Evolutionary conservation across 805 yeast species (phyloP).

Genomic region (Dipodascus albidus): DNA sequence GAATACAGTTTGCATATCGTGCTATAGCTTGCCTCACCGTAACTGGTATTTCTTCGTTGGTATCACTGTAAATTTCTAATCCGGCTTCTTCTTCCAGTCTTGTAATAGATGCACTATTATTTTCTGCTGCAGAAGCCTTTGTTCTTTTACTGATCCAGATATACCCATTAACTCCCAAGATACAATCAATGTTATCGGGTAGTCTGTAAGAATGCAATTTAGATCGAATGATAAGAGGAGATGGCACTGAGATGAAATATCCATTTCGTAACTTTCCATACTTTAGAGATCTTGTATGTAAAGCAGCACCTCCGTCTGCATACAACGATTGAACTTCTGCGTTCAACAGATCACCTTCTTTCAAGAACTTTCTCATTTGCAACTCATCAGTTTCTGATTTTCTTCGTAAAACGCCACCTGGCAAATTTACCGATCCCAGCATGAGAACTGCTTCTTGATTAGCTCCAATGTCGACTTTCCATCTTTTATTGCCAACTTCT

Average conservation of each 20-base stretch:
- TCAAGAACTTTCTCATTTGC: slow-evolving; percentile 87
- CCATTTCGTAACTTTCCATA: slow-evolving; percentile 96
- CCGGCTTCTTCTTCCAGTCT: slow-evolving; percentile 77
- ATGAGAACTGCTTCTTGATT: slow-evolving; percentile 82
- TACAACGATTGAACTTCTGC: slow-evolving; percentile 91
- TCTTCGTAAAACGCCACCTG: slow-evolving; percentile 92
- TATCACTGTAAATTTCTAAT: slow-evolving; percentile 89
- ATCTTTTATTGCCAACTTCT: slow-evolving; percentile 85
- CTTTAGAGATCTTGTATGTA: slow-evolving; percentile 90
- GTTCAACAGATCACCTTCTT: slow-evolving; percentile 91
- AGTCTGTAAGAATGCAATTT: slow-evolving; percentile 78
- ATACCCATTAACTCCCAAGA: slow-evolving; percentile 90
- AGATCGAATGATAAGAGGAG: slow-evolving; percentile 71
- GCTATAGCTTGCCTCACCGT: slow-evolving; percentile 62
- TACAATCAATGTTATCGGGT: slow-evolving; percentile 90
- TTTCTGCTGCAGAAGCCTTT: slow-evolving; percentile 19
- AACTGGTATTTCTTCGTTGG: slow-evolving; percentile 59
- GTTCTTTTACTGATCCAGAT: slow-evolving; percentile 51
- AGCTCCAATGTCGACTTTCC: slow-evolving; percentile 97
- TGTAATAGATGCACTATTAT: slow-evolving; percentile 48
- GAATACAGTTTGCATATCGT: slow-evolving; percentile 74
- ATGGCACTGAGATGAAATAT: slow-evolving; percentile 65
- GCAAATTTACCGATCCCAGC: slow-evolving; percentile 92
- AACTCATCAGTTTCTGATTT: slow-evolving; percentile 92
- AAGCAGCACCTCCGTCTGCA: slow-evolving; percentile 82